Percentiles rank a stretch among this genome's conserved stretches.
phyloP scores from a whole-genome alignment of 73 alveolate species.

The Stentor roeselii region DNA sequence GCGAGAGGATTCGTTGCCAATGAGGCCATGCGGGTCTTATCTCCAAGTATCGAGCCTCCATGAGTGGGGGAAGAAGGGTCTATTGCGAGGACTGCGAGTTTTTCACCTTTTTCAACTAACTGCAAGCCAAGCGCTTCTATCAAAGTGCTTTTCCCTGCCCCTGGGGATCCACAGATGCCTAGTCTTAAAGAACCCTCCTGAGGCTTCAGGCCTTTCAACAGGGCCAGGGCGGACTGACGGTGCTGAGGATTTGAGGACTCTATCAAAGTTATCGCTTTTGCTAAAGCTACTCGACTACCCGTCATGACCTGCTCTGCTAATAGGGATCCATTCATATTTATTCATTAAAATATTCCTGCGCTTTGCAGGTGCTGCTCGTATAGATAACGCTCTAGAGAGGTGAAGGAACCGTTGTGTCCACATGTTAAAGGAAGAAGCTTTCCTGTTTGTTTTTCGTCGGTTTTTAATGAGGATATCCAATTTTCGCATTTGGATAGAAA shows the following conservation, averaged over 20 bases:
- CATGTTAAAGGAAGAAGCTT: too few relatives aligned
- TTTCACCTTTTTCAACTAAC: conserved; percentile 33
- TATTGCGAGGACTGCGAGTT: conserved; percentile 61
- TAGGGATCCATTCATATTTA: not conserved
- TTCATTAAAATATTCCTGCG: too few relatives aligned
- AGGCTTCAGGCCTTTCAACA: conserved; percentile 35
- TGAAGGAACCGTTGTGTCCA: too few relatives aligned
- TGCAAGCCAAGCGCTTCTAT: conserved; percentile 59
- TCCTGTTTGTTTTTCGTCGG: too few relatives aligned
- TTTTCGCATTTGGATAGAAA: too few relatives aligned
- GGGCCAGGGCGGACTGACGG: conserved; percentile 40
- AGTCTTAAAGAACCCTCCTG: conserved; percentile 43
- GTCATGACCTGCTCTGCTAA: conserved; percentile 5
- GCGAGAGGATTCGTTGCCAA: conserved; percentile 46
- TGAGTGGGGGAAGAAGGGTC: conserved; percentile 63
- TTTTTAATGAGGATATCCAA: too few relatives aligned
- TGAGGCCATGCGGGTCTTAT: conserved; percentile 69
- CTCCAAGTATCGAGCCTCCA: conserved; percentile 78
- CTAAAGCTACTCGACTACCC: conserved; percentile 39
- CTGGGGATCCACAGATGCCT: conserved; percentile 80
- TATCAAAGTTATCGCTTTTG: conserved; percentile 50
- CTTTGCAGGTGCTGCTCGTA: too few relatives aligned
- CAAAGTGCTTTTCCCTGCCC: conserved; percentile 70
- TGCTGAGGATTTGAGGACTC: conserved; percentile 54
- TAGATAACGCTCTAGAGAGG: too few relatives aligned